phyloP scores from a whole-genome alignment of 2,329 filamentous ascomycete genomes.

The Fusarium anthophilum region DNA sequence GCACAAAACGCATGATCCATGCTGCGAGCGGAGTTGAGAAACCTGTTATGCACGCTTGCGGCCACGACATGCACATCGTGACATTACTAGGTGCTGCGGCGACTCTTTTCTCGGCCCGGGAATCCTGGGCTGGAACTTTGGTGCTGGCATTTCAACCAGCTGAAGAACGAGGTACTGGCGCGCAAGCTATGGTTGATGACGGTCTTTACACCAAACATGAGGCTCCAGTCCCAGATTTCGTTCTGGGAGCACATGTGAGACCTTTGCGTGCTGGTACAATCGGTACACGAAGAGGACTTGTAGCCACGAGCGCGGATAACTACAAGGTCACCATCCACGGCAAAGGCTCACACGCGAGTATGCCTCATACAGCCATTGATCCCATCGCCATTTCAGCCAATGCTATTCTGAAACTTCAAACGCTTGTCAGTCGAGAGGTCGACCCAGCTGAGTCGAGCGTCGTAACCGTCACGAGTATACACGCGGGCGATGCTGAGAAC shows the following conservation, averaged over 20 bases:
- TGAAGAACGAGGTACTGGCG: constrained; percentile 71
- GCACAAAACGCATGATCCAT: constrained; percentile 35
- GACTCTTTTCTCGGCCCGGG: constrained; percentile 54
- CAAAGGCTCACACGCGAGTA: constrained; percentile 41
- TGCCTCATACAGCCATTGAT: constrained; percentile 13
- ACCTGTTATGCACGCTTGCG: constrained; percentile 75
- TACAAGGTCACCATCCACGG: constrained; percentile 48
- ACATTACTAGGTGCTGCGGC: constrained; percentile 65
- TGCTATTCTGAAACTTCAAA: constrained; percentile 37
- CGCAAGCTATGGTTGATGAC: constrained; percentile 54
- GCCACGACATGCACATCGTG: constrained; percentile 73
- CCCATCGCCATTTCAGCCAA: constrained; percentile 17
- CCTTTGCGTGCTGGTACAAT: constrained; percentile 46
- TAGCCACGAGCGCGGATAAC: constrained; percentile 41
- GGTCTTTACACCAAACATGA: constrained; percentile 44
- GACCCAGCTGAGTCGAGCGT: constrained; percentile 52
- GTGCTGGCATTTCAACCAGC: constrained; percentile 73
- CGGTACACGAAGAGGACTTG: constrained; percentile 37
- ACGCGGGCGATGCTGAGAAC: constrained; percentile 55
- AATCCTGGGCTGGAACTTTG: constrained; percentile 69
- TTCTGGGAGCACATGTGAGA: constrained; percentile 51
- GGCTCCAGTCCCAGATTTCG: constrained; percentile 46
- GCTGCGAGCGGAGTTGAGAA: constrained; percentile 39
- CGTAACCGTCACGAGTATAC: constrained; percentile 55
- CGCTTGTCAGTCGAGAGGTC: constrained; percentile 45